Evolutionary conservation across 345 rosid genomes (phyloP).

Genomic region (Dipteronia dyeriana): DNA sequence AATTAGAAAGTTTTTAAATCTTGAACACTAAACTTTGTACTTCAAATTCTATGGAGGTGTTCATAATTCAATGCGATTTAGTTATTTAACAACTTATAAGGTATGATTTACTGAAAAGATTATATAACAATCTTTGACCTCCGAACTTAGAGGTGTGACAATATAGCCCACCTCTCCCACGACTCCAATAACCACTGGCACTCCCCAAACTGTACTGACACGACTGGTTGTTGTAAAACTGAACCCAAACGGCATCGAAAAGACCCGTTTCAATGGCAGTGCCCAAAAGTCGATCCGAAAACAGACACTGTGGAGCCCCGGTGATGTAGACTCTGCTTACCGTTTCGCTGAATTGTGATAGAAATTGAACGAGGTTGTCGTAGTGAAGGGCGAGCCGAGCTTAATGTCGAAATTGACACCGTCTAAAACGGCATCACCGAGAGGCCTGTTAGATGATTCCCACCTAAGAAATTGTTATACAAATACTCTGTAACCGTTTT

Average conservation of each 20-base stretch:
- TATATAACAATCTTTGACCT: no score
- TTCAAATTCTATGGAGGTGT: no score
- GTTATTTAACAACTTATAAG: no score
- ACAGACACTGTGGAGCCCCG: constrained; percentile 72
- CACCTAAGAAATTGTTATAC: constrained; percentile 50
- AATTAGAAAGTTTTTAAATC: no score
- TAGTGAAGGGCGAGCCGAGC: constrained; percentile 41
- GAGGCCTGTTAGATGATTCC: constrained; percentile 47
- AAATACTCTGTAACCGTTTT: constrained; percentile 38
- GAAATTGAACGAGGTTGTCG: constrained; percentile 46
- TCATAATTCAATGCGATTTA: no score
- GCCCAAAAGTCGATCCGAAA: constrained; percentile 49
- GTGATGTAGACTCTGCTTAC: constrained; percentile 55
- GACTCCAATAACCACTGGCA: no score
- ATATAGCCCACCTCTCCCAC: no score
- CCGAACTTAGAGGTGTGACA: no score
- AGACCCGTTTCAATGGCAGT: constrained; percentile 46
- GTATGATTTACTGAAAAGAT: no score
- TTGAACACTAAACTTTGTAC: no score
- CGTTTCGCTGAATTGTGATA: constrained; percentile 30
- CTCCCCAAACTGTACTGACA: no score
- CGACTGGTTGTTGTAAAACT: constrained; percentile 65
- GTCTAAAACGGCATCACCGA: constrained; percentile 57
- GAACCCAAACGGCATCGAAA: constrained; percentile 60
- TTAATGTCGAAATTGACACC: constrained; percentile 63